These are phyloP conservation scores for Monotropa hypopitys DNA, from an alignment of 179 eudicot genomes.

Conservation along the genomic window DNA sequence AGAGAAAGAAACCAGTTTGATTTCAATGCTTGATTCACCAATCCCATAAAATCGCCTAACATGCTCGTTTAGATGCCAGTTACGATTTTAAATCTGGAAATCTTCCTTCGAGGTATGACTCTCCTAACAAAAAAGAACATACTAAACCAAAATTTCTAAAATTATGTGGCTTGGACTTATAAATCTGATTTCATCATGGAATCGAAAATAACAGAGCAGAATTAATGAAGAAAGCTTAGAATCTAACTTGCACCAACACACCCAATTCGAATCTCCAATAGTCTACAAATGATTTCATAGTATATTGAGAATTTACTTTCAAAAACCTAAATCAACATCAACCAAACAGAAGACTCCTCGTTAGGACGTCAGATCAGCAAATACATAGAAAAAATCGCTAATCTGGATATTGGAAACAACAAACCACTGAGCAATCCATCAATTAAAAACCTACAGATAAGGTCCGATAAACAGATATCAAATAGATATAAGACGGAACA, in stretches of 20 bases:
- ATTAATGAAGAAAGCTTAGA: not conserved
- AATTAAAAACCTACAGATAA: not conserved
- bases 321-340: constrained; percentile 3
- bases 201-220: not conserved
- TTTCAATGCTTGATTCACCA: not conserved
- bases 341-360: not conserved
- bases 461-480: not conserved
- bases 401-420: not conserved
- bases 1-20: not conserved
- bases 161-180: not conserved
- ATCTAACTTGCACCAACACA: not conserved
- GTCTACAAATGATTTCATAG: not conserved
- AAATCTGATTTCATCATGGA: not conserved
- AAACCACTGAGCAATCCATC: not conserved
- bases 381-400: not conserved
- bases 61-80: not conserved
- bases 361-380: not conserved
- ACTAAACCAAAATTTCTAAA: not conserved
- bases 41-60: not conserved
- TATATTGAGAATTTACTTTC: not conserved
- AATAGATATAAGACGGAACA: not conserved
- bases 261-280: not conserved
- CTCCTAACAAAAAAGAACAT: not conserved
- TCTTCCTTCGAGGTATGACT: no score
- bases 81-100: not conserved